Conservation (phyloP, 1,284 basidiomycete species). For the Ceratobasidium sp. region DNA sequence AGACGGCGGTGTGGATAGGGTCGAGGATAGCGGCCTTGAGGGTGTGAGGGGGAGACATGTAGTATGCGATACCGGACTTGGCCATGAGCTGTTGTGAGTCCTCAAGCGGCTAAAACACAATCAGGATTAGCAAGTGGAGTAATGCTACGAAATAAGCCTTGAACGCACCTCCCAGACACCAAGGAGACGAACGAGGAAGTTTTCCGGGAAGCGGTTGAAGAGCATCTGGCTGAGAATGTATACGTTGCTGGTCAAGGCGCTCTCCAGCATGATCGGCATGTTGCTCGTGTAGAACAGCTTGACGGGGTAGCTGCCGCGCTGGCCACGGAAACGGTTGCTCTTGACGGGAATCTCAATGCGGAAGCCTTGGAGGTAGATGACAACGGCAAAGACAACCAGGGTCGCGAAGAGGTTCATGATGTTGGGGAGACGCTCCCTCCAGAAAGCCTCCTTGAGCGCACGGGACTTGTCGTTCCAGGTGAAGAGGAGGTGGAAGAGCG, state of each 20-base stretch:
- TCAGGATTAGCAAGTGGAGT: conserved; percentile 44
- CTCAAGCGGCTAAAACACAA: conserved; percentile 81
- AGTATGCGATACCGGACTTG: conserved; percentile 94
- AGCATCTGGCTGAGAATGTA: conserved; percentile 99
- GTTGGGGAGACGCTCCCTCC: conserved; percentile 96
- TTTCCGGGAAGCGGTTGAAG: conserved; percentile 87
- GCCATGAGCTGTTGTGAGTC: conserved; percentile 93
- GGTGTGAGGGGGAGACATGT: conserved; percentile 96
- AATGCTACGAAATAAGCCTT: neutral
- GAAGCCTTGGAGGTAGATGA: conserved; percentile 99
- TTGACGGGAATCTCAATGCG: conserved; percentile 99
- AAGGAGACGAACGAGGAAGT: conserved; percentile 89
- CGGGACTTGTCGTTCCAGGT: conserved; percentile 99
- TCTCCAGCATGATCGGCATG: conserved; percentile 99
- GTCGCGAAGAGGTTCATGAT: conserved; percentile 98
- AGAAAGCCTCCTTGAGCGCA: conserved; percentile 97
- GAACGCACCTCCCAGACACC: conserved; percentile 93
- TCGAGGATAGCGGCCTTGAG: conserved; percentile 88
- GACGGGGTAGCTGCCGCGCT: conserved; percentile 94
- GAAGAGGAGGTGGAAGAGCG: conserved; percentile 97
- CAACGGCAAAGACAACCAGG: conserved; percentile 88
- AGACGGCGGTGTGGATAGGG: conserved; percentile 92
- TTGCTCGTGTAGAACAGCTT: conserved; percentile 99
- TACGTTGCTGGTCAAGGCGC: conserved; percentile 91
- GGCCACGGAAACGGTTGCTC: conserved; percentile 94